Base-by-base conservation (phyloP, 345 rosid species). In the Rhodamnia rubescens region DNA sequence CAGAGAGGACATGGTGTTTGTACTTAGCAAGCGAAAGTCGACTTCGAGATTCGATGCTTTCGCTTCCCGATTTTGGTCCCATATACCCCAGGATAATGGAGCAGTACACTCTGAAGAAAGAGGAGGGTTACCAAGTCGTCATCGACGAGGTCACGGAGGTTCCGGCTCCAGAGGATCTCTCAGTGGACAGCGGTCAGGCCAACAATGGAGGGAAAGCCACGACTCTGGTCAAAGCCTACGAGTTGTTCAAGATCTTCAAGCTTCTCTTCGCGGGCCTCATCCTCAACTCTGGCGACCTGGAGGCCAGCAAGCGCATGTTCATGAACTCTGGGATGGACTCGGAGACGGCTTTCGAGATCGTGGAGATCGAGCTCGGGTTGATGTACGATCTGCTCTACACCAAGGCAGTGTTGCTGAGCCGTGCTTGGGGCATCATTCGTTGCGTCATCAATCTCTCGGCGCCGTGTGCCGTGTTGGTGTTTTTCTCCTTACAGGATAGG, bases 351-450 rank as follows among this genome's bases (percentile, higher is more conserved):
- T 87, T 92, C 74, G 81, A 82, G 13, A 53, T 94, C 42, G 83
- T 91, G 4, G 93, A 90, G 83, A 87, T 83, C 24, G 93, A 90
- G 84, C 90, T 92, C 2, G 83, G 87, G 53, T 89, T 93, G 85
- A 83, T 92, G 56, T 92, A 88, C 50, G 94, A 92, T 61, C 42
- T 83, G 84, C 84, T 92, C 26, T 90, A 89, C 87, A 94, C 93
- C 85, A 94, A 94, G 87, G 90, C 88, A 16, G 59, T 81, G 2
- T 44, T 93, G 47, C 82, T 88, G 5, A 85, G 83, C 47, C 47
- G 85, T 47, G 2, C 12, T 36, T 44, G 6, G 12, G 91, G 93
- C 53, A 55, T 50, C 42, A n/a, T 24, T 83, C 86, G 89, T 61
- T 90, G 93, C 11, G 20, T 50, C 61, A 69, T 90, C 83, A 85